phyloP scores from a whole-genome alignment of 768 basidiomycete species.

The Mycena alexandri region DNA sequence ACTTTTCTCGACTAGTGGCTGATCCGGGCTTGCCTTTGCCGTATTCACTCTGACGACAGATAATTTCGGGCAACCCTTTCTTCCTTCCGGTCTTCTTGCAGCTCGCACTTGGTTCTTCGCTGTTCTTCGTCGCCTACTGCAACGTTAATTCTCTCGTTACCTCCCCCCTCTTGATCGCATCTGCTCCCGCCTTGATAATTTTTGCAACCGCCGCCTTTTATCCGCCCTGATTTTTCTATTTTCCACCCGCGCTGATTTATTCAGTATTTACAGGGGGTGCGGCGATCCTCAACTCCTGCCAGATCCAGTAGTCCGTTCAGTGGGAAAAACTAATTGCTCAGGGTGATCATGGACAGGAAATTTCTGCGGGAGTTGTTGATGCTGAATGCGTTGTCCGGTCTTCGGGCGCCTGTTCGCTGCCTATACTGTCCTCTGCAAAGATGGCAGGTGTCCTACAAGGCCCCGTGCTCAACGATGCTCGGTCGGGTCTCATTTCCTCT shows the following conservation, averaged over 20 bases:
- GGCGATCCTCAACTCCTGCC: no score
- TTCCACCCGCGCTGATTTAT: no score
- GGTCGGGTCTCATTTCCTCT: constrained; percentile 22
- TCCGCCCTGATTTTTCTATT: no score
- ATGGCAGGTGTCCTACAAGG: constrained; percentile 27
- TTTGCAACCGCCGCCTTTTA: no score
- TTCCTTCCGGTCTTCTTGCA: not conserved
- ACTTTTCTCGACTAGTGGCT: constrained; percentile 15
- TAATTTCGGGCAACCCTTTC: not conserved
- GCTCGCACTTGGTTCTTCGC: not conserved
- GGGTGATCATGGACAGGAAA: not conserved
- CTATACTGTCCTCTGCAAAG: not conserved
- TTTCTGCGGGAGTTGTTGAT: no score
- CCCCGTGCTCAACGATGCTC: constrained; percentile 31
- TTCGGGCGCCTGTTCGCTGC: constrained; percentile 21
- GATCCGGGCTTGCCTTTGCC: constrained; percentile 20
- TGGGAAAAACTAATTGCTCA: no score
- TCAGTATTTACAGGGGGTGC: no score
- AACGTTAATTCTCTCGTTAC: no score
- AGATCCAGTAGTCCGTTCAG: no score
- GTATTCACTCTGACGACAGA: constrained; percentile 1
- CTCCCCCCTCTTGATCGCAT: not conserved
- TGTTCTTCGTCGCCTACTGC: not conserved
- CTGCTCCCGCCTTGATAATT: no score
- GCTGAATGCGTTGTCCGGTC: no score